Evolutionary conservation across 208 protist genomes (phyloP), one percentile per base, ranked within the genome.

Genomic region (Trypanosoma brucei): DNA sequence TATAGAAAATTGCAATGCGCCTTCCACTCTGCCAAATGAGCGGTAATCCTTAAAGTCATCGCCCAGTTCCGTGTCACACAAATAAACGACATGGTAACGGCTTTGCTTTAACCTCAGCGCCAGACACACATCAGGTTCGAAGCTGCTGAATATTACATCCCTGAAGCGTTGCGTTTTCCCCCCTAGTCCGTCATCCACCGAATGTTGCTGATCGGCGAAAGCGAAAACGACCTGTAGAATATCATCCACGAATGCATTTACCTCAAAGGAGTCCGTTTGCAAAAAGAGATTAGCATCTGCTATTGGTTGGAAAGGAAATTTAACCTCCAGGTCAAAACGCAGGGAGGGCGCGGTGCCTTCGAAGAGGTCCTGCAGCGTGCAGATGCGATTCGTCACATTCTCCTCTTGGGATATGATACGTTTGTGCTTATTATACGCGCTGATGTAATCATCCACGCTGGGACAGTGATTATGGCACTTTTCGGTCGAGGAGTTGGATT

Each of bases 41-140:
- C 86, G 82, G 59, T 92, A 92, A 70, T 92, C 86, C 57, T 92
- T 92, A 52, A 88, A 61, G 70, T 92, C 86, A 8, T 75, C 67
- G 40, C 61, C 51, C 78, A 86, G 76, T 49, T 81, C 71, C 11
- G 86, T 87, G 52, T 88, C 86, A 54, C 73, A 77, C 35, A 92
- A 65, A 51, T 85, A 92, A n/a, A 92, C 68, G 7, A 92, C 86
- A 57, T 88, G 75, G 70, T 84, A 92, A 44, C 86, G 86, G 44
- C 81, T 83, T 72, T 92, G 86, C 62, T 92, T 92, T 37, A 78
- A 46, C 42, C 76, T 55, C 14, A 92, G 55, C 49, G 82, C 86
- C 38, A 92, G 55, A 49, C 86, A 92, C 35, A 88, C 68, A 54
- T 89, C 82, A 0, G 86, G 83, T 62, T 92, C 86, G 52, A 92